Evolutionary conservation across 1,284 basidiomycete species (phyloP).

Genomic region (Lentinula novae-zelandiae): DNA sequence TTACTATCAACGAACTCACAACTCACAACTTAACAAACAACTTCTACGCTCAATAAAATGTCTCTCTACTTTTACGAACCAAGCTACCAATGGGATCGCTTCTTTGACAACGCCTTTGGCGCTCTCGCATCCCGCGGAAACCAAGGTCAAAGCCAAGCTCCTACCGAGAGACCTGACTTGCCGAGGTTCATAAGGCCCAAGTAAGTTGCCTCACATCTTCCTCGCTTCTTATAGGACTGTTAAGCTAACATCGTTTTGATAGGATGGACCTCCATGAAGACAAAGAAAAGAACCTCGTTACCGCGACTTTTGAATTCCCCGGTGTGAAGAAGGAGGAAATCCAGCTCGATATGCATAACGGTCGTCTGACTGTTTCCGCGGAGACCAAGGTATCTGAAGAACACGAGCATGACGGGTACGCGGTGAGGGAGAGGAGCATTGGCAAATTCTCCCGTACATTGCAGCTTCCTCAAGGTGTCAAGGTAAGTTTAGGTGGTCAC

Average conservation of each 20-base stretch:
- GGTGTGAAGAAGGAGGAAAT: conserved; percentile 14
- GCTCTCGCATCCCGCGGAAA: neutral
- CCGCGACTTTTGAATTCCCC: conserved; percentile 16
- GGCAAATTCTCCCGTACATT: conserved; percentile 18
- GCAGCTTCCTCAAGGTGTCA: conserved; percentile 16
- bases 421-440: conserved; percentile 11
- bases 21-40: neutral
- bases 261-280: conserved; percentile 18
- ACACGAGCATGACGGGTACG: conserved; percentile 11
- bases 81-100: conserved; percentile 15
- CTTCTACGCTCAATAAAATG: neutral
- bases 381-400: conserved; percentile 14
- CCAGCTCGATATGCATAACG: conserved; percentile 15
- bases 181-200: conserved; percentile 6
- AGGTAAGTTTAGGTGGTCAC: neutral
- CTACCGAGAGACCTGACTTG: neutral
- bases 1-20: neutral
- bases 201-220: neutral
- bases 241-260: neutral
- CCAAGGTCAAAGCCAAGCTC: neutral
- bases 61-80: conserved; percentile 19
- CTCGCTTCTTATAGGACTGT: neutral
- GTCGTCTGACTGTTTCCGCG: conserved; percentile 14
- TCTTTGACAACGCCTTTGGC: conserved; percentile 15
- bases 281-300: conserved; percentile 9